Base-by-base conservation (phyloP, 1,284 basidiomycete genomes). In the Apiotrichum siamense region DNA sequence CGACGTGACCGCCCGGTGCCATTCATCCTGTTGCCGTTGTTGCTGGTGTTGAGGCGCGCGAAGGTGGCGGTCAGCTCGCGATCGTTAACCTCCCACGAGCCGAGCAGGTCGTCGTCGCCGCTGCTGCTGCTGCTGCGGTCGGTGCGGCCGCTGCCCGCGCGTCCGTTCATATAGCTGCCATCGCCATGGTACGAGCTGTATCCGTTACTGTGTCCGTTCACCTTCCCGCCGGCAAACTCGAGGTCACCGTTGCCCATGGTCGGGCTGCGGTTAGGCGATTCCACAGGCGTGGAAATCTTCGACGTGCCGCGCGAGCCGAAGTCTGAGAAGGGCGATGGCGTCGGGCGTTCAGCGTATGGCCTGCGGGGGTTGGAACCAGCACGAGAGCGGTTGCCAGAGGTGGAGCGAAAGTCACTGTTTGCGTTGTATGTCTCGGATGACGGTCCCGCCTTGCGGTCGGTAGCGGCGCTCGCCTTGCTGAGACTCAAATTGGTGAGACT, bases 371-470 rank as follows among this genome's bases (percentile, higher is more conserved):
- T 35, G 23, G 62, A 67, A 6, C 58, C 58, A 29, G 52, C 58
- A 32, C 59, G 52, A 15, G 61, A 52, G 32, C 61, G 54, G 10
- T 50, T 40, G n/a, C n/a, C n/a, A n/a, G 24, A 3, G 36, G 9
- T 13, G 15, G 15, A 15, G 7, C 29, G 12, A 17, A 25, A 11
- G 15, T 36, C 33, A 27, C 15, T 13, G 27, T 55, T 63, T 7
- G 67, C 63, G 41, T 69, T 71, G 58, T 72, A 72, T 9, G 57
- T 57, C 52, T 72, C 70, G 43, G 56, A 60, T 3, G 58, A 61
- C 11, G 55, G 59, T 1, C 57, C 55, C 41, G 58, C 39, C 33
- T 51, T 47, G 45, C 54, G 47, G 29, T 48, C 39, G 32, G 23
- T n/a, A 29, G 49, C 50, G 37, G 20, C 21, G 7, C 18, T 29